Evolutionary conservation across 345 rosid genomes (phyloP).

Genomic region (Gossypium rotundifolium): DNA sequence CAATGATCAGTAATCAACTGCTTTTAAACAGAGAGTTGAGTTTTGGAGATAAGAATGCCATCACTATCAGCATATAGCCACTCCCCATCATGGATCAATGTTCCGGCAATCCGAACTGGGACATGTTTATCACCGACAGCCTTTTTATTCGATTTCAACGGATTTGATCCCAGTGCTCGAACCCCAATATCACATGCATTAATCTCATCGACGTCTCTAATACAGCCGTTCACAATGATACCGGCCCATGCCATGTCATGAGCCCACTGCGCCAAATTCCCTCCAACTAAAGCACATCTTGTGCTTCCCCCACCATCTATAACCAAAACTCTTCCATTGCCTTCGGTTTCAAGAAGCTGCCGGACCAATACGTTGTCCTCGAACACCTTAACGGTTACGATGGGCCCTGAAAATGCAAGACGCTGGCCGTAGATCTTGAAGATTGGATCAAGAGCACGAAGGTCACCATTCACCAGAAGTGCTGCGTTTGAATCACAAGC

Average conservation of each 20-base stretch:
- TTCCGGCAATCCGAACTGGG: conserved; percentile 51
- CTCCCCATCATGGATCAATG: conserved; percentile 61
- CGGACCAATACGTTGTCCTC: conserved; percentile 85
- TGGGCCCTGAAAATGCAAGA: conserved; percentile 57
- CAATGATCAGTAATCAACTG: background rate
- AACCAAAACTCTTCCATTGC: conserved; percentile 76
- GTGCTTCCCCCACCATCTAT: conserved; percentile 88
- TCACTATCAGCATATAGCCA: conserved; percentile 89
- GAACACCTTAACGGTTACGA: conserved; percentile 68
- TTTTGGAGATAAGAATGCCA: conserved; percentile 60
- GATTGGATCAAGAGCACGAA: conserved; percentile 59
- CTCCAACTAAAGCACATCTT: conserved; percentile 81
- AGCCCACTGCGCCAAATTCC: conserved; percentile 60
- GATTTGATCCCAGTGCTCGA: conserved; percentile 72
- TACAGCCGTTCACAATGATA: conserved; percentile 67
- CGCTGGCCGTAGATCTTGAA: conserved; percentile 75
- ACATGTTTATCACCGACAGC: conserved; percentile 74
- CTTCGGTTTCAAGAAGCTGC: conserved; percentile 59
- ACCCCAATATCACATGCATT: conserved; percentile 66
- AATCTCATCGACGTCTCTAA: conserved; percentile 83
- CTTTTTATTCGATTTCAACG: conserved; percentile 65
- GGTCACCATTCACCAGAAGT: conserved; percentile 47
- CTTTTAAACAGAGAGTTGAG: conserved; percentile 43
- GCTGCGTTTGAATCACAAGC: conserved; percentile 67
- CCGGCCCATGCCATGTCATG: conserved; percentile 78